Percentiles rank a stretch among this genome's conserved stretches.
Conservation (phyloP, 1,284 basidiomycete species). For the Naganishia albida region DNA sequence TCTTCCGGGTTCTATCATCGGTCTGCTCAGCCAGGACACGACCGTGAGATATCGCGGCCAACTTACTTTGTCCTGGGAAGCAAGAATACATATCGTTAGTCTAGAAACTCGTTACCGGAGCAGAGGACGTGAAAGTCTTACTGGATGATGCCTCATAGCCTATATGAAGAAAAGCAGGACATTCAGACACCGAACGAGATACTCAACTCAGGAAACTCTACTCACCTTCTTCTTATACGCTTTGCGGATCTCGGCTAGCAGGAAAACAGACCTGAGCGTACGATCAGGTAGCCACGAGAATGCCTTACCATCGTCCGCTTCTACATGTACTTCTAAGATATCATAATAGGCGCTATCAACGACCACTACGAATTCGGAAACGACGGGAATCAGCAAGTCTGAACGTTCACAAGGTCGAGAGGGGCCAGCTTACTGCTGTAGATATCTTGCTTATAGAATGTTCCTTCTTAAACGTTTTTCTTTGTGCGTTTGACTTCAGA, state of each 20-base stretch:
- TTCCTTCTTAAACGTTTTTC: too few relatives aligned
- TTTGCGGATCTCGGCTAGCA: conserved; percentile 73
- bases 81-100: too few relatives aligned
- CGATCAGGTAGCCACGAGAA: background rate
- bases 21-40: background rate
- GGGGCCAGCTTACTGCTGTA: too few relatives aligned
- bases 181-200: too few relatives aligned
- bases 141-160: conserved; percentile 88
- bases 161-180: conserved; percentile 49
- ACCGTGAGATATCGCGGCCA: too few relatives aligned
- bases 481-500: too few relatives aligned
- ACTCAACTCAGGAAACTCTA: background rate
- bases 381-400: too few relatives aligned
- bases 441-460: too few relatives aligned
- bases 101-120: too few relatives aligned
- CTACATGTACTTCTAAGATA: conserved; percentile 68
- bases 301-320: conserved; percentile 67
- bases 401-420: too few relatives aligned
- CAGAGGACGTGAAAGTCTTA: conserved; percentile 55
- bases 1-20: conserved; percentile 51
- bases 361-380: conserved; percentile 47
- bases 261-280: conserved; percentile 22
- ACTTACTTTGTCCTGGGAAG: conserved; percentile 17
- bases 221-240: conserved; percentile 81
- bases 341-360: conserved; percentile 63